Percentiles rank a stretch among this genome's conserved stretches.
Evolutionary conservation across 441 rosid genomes (phyloP).

Genomic region (Geranium incanum): DNA sequence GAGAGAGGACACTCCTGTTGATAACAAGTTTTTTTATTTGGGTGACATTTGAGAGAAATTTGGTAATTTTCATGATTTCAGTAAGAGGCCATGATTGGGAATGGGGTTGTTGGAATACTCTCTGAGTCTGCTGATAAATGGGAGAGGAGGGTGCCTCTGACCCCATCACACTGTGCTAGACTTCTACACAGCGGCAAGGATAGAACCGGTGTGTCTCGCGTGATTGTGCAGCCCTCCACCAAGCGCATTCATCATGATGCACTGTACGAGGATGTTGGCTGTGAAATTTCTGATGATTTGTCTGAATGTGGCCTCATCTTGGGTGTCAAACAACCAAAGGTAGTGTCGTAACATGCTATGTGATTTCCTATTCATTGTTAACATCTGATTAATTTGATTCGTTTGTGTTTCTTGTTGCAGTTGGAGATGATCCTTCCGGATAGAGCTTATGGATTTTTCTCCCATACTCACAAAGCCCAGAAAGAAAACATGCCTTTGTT

Average conservation of each 20-base stretch:
- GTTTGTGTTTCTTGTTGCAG: conserved; percentile 31
- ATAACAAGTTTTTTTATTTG: not conserved
- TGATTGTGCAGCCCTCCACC: conserved; percentile 44
- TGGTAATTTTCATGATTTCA: not conserved
- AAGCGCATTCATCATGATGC: conserved; percentile 46
- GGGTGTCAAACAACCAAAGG: conserved; percentile 80
- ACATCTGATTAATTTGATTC: not conserved
- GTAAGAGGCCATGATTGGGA: conserved; percentile 49
- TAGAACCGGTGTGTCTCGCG: conserved; percentile 48
- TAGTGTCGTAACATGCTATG: conserved; percentile 15
- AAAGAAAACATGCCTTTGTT: conserved; percentile 83
- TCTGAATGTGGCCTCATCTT: conserved; percentile 46
- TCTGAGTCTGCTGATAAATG: conserved; percentile 73
- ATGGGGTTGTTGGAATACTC: conserved; percentile 80
- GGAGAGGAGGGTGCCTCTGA: conserved; percentile 83
- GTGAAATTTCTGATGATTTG: conserved; percentile 41
- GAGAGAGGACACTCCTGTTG: too few species aligned
- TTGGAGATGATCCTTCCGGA: conserved; percentile 73
- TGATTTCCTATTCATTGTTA: not conserved
- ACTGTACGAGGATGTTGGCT: conserved; percentile 44
- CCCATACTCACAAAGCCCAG: conserved; percentile 92
- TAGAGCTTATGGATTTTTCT: conserved; percentile 89
- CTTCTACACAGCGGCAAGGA: conserved; percentile 67
- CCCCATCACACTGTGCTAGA: conserved; percentile 84
- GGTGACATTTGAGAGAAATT: not conserved